Conservation (phyloP, 2,329 filamentous ascomycete genomes). For the Cercospora sojina region DNA sequence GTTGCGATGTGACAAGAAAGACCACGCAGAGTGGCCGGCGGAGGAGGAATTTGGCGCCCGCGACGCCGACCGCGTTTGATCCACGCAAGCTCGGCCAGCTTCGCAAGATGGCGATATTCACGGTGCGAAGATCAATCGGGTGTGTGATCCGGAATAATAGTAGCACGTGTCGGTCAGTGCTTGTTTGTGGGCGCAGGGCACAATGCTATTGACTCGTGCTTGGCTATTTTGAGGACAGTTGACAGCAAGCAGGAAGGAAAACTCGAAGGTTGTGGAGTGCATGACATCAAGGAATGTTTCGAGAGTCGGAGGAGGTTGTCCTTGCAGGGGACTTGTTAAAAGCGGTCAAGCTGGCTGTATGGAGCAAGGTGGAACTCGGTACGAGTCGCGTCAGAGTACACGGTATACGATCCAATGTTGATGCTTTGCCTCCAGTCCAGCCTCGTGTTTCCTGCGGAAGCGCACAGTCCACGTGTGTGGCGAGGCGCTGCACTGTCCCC, state of each 20-base stretch:
- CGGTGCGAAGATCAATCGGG: slow-evolving; percentile 1
- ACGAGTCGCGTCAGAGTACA: slow-evolving; percentile 4
- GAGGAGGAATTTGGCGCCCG: background rate
- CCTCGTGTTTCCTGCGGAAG: background rate
- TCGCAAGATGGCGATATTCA: background rate
- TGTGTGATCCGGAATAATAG: background rate
- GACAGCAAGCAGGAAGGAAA: background rate
- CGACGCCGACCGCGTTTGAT: background rate
- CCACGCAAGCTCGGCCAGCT: background rate
- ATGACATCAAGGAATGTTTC: background rate
- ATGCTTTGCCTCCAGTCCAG: slow-evolving; percentile 2
- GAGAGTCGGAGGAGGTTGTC: background rate
- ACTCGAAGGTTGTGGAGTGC: slow-evolving; percentile 7
- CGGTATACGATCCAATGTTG: background rate
- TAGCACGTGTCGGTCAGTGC: background rate
- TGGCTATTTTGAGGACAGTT: background rate
- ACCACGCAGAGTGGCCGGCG: background rate
- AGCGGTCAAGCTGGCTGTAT: slow-evolving; percentile 2
- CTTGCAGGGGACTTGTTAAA: background rate
- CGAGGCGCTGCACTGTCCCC: slow-evolving; percentile 1
- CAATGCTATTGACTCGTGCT: background rate
- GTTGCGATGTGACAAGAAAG: background rate
- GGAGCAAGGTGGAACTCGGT: slow-evolving; percentile 8
- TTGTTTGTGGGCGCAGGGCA: background rate
- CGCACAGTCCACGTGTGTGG: background rate